Conservation (phyloP, 1,139 yeast genomes). For the Taiozyma sp. region DNA sequence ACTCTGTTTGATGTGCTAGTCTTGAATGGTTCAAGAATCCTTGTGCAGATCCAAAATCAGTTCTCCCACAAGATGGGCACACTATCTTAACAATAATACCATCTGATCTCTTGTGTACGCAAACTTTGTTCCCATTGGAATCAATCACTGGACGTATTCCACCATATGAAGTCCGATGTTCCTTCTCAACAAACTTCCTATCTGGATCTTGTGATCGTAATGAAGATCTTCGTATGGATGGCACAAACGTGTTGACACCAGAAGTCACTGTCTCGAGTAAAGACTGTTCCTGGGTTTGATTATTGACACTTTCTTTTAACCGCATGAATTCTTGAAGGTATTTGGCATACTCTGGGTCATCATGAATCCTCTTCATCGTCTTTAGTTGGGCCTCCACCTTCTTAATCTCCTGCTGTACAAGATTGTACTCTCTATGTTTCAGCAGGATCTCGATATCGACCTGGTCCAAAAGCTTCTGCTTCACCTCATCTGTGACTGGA, state of each 20-base stretch:
- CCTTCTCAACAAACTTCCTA: slow-evolving; percentile 15
- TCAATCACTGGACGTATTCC: slow-evolving; percentile 29
- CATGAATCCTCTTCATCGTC: slow-evolving; percentile 48
- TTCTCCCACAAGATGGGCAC: slow-evolving; percentile 62
- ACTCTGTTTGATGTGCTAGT: slow-evolving; percentile 68
- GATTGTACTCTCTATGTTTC: slow-evolving; percentile 59
- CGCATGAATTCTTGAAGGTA: slow-evolving; percentile 11
- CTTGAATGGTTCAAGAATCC: slow-evolving; percentile 76
- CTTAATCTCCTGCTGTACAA: slow-evolving; percentile 56
- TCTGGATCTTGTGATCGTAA: slow-evolving; percentile 15
- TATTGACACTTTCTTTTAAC: slow-evolving; percentile 23
- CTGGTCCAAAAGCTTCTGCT: slow-evolving; percentile 29
- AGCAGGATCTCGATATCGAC: slow-evolving; percentile 68
- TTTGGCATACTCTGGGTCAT: slow-evolving; percentile 30
- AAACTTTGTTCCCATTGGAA: slow-evolving; percentile 31
- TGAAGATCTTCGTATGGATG: slow-evolving; percentile 3
- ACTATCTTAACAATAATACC: slow-evolving; percentile 64
- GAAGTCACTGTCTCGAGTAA: neutral
- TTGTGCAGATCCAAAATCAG: slow-evolving; percentile 72
- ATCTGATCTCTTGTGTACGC: slow-evolving; percentile 67
- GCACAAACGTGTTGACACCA: neutral
- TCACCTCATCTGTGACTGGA: slow-evolving; percentile 17
- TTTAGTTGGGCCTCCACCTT: slow-evolving; percentile 59
- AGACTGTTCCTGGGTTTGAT: slow-evolving; percentile 24
- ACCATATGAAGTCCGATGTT: slow-evolving; percentile 29